Evolutionary conservation across 108 stramenopile genomes (phyloP).

Genomic region (Thalassiosira profunda): DNA sequence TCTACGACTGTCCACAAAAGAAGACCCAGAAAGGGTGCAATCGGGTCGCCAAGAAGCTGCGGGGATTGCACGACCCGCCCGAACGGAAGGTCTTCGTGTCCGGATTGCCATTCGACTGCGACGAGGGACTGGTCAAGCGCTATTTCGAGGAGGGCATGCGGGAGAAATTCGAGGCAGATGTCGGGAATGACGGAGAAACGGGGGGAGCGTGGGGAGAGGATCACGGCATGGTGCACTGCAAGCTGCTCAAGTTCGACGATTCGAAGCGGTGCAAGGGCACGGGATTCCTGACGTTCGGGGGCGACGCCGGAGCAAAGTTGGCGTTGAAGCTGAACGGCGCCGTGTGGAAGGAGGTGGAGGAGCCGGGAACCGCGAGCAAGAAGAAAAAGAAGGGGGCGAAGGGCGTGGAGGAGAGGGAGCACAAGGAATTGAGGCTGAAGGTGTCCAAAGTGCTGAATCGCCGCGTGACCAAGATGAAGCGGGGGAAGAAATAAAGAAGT

Average conservation of each 20-base stretch:
- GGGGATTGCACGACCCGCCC: slow-evolving; percentile 76
- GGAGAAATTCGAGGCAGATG: no score
- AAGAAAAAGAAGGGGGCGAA: slow-evolving; percentile 41
- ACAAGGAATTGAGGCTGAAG: slow-evolving; percentile 73
- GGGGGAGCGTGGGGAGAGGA: background rate
- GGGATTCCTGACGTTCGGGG: slow-evolving; percentile 79
- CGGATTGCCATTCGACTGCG: slow-evolving; percentile 83
- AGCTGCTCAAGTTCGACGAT: slow-evolving; percentile 81
- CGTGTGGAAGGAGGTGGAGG: slow-evolving; percentile 32
- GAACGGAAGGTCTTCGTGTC: slow-evolving; percentile 83
- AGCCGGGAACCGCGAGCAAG: slow-evolving; percentile 33
- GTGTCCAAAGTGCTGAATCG: slow-evolving; percentile 77
- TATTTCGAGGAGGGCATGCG: slow-evolving; percentile 55
- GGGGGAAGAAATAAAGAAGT: no score
- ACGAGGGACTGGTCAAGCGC: slow-evolving; percentile 57
- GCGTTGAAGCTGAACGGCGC: slow-evolving; percentile 75
- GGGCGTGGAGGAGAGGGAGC: slow-evolving; percentile 14
- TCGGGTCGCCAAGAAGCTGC: slow-evolving; percentile 58
- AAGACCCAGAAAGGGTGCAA: slow-evolving; percentile 77
- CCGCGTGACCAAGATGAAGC: slow-evolving; percentile 52
- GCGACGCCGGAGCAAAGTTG: slow-evolving; percentile 61
- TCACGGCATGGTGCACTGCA: slow-evolving; percentile 66
- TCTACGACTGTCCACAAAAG: slow-evolving; percentile 92
- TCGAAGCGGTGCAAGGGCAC: slow-evolving; percentile 87
- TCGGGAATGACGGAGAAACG: background rate